Percentiles rank a stretch among this genome's conserved stretches.
These are phyloP conservation scores for Acrodontium crateriforme DNA, from an alignment of 2,329 filamentous ascomycete species.

Conservation along the genomic window DNA sequence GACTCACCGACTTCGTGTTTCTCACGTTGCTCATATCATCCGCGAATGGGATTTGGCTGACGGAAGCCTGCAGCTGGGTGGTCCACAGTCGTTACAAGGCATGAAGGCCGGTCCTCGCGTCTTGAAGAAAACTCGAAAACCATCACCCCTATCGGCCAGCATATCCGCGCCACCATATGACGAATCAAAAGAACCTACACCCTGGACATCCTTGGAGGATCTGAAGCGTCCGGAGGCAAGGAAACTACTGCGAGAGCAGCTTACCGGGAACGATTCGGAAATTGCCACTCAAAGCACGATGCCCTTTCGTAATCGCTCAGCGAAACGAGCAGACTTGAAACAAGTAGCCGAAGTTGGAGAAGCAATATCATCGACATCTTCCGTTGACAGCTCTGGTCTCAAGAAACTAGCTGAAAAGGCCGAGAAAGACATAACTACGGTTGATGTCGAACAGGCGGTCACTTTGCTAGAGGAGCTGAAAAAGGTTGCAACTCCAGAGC, in stretches of 20 bases:
- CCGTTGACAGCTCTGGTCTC: constrained; percentile 7
- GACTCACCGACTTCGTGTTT: too few species aligned
- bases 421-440: constrained; percentile 7
- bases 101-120: constrained; percentile 1
- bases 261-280: constrained; percentile 5
- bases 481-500: constrained; percentile 34
- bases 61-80: too few species aligned
- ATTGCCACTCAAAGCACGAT: constrained; percentile 3
- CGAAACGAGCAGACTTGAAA: constrained; percentile 3
- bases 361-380: constrained; percentile 8
- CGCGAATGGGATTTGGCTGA: too few species aligned
- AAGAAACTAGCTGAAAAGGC: constrained; percentile 17
- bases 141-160: too few species aligned
- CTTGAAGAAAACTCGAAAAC: constrained; percentile 1
- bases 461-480: constrained; percentile 33
- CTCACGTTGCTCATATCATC: too few species aligned
- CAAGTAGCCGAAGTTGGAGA: constrained; percentile 4
- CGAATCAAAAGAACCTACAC: background rate
- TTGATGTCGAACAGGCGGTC: constrained; percentile 33
- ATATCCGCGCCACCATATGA: background rate
- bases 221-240: constrained; percentile 5
- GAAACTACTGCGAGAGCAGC: constrained; percentile 8
- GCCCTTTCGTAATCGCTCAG: constrained; percentile 5
- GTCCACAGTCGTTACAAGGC: too few species aligned
- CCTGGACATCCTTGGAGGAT: constrained; percentile 6